Base-by-base conservation (phyloP, 306 rosid genomes). In the Carpinus viminea region DNA sequence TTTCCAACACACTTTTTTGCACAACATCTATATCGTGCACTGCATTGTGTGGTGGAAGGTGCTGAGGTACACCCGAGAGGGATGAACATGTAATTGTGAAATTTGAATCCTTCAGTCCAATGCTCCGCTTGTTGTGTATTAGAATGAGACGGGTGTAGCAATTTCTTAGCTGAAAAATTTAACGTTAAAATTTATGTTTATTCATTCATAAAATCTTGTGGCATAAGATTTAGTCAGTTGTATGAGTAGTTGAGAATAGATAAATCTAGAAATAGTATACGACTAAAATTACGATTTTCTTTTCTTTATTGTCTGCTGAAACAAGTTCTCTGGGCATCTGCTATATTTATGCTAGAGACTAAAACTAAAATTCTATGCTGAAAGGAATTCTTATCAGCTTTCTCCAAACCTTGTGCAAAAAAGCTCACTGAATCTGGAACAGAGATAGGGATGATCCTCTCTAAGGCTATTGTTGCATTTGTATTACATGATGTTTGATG, bases 381-480 rank as follows among this genome's bases (percentile, higher is more conserved):
- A 57, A 20, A 57, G 12, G 26, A 16, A 18, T 66, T 62, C 9
- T 15, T 45, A 64, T 76, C 7, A 43, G 15, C 28, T 73, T 50
- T 61, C 16, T 52, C 60, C 1, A 46, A 11, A 2, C 34, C 31
- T 34, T 69, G 61, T 17, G 60, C 17, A 64, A 55, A 46, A 34
- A 68, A 77, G 61, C 66, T 31, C 59, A 4, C 57, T 26, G 46
- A 50, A 68, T 11, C 4, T 55, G 48, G 18, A 74, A 18, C 17
- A 21, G 43, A 43, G 69, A 73, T 45, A 53, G 11, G 41, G 36
- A 64, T 17, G 8, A 7, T 69, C 75, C 72, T 70, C 55, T 43
- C 34, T 17, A 80, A 76, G 75, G 77, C 41, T n/a, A 8, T 82
- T 24, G 65, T 65, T 76, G 78, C 72, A 54, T 74, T 73, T 79